Evolutionary conservation across 2,329 filamentous ascomycete genomes (phyloP), one percentile per base, ranked within the genome.

Genomic region (Celoporthe dispersa): DNA sequence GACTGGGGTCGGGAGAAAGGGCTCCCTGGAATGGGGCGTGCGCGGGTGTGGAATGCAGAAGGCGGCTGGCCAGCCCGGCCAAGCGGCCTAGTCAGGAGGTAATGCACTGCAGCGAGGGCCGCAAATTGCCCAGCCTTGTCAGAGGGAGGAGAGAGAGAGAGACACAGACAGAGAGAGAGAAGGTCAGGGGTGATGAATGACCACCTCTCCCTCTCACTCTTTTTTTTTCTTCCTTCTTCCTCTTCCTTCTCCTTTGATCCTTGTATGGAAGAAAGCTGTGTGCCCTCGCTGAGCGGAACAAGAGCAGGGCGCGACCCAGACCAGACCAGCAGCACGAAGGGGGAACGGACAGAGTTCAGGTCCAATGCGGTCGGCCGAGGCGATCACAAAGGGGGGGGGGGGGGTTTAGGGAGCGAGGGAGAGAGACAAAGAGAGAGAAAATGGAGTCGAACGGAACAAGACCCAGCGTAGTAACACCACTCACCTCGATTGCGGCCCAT

Each of bases 401-500:
- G 64, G 66, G 61, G 67, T 19, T 35, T 11, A n/a, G 19, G 19
- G 31, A 61, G 28, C 12, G 16, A n/a, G 31, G 25, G 57, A 31
- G 55, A 66, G 57, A 33, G 59, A 48, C 28, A 66, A 48, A 62
- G 72, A 41, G 68, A 66, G 61, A 72, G 70, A 14, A 35, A 37
- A 60, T 39, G 86, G 84, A 78, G 80, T 61, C 35, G 19, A 33
- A 37, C 19, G 12, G 31, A 63, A 25, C 19, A 39, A 37, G 41
- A 33, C 28, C 41, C 61, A 33, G 14, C 25, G 16, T 14, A 51
- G 37, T 12, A 48, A 25, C 11, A 51, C 44, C 44, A n/a, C 62
- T 64, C 62, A 87, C 85, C 85, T 80, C 85, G 82, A 84, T 84
- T 86, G 76, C 85, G 84, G 76, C 79, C 84, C 85, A 87, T 87